Conservation (phyloP, 352 stramenopile species). For the Phytopythium sindhum region DNA sequence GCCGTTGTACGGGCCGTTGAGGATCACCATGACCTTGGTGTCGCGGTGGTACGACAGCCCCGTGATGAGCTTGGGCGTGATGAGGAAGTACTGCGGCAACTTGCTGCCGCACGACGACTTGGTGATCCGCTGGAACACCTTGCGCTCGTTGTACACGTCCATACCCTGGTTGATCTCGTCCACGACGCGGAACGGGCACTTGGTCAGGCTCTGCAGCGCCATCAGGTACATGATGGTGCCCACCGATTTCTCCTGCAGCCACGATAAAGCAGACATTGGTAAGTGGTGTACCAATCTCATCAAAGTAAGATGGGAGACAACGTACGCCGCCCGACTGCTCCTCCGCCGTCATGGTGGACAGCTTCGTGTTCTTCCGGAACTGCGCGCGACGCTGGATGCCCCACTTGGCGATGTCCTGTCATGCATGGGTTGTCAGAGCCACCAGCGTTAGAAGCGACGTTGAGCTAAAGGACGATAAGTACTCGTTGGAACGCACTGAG, state of each 20-base stretch:
- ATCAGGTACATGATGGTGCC: conserved; percentile 92
- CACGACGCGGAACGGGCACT: conserved; percentile 85
- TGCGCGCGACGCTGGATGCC: conserved; percentile 81
- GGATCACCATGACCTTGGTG: conserved; percentile 86
- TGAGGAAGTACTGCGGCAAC: conserved; percentile 87
- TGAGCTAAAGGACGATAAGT: neutral
- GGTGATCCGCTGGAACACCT: conserved; percentile 87
- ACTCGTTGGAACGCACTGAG: conserved; percentile 23
- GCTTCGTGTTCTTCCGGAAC: conserved; percentile 82
- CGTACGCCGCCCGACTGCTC: conserved; percentile 84
- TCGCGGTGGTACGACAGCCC: conserved; percentile 81
- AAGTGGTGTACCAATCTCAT: no score
- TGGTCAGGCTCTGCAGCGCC: conserved; percentile 83
- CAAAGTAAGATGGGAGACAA: no score
- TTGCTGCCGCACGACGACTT: conserved; percentile 86
- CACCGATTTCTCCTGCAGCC: conserved; percentile 85
- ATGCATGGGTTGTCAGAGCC: neutral
- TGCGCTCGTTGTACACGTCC: conserved; percentile 89
- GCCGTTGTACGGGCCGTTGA: conserved; percentile 85
- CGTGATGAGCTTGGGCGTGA: conserved; percentile 88
- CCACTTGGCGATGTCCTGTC: conserved; percentile 85
- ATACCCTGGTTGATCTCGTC: conserved; percentile 91
- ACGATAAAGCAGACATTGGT: no score
- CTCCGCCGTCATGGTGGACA: conserved; percentile 83
- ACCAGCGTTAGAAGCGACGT: neutral